Conservation (phyloP, 371 early-diverging fungal genomes). For the Actinomucor elegans region DNA sequence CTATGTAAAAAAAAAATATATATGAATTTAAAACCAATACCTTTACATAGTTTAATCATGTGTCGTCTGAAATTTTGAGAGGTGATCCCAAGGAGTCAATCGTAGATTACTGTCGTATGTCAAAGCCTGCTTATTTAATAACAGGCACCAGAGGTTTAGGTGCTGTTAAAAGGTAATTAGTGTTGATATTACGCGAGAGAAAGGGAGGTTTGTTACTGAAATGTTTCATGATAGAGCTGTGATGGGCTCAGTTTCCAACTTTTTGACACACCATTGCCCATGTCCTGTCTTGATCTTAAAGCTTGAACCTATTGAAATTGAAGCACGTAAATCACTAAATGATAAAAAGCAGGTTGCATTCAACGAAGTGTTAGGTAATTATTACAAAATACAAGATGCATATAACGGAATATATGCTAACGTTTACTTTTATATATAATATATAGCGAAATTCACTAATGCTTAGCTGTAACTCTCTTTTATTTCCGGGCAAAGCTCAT, state of each 20-base stretch:
- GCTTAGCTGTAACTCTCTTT: no score
- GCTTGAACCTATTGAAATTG: constrained; percentile 28
- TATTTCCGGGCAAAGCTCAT: no score
- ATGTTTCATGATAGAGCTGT: constrained; percentile 11
- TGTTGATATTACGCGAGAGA: not conserved
- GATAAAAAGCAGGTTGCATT: constrained; percentile 15
- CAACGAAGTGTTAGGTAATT: constrained; percentile 17
- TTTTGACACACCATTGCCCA: constrained; percentile 31
- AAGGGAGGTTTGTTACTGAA: not conserved
- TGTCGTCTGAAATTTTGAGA: constrained; percentile 28
- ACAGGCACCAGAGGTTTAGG: constrained; percentile 32
- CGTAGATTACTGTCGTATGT: constrained; percentile 30
- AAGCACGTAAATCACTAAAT: constrained; percentile 23
- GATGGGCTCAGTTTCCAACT: constrained; percentile 38
- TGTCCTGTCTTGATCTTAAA: constrained; percentile 38
- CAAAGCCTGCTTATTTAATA: constrained; percentile 29
- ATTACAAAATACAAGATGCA: no score
- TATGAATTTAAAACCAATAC: not conserved
- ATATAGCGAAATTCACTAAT: no score
- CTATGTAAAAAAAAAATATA: no score
- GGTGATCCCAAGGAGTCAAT: constrained; percentile 39
- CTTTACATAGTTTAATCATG: constrained; percentile 27
- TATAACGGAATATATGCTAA: no score
- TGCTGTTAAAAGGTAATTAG: constrained; percentile 24
- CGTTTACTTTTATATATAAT: no score